Evolutionary conservation across 2,329 filamentous ascomycete species (phyloP).

Genomic region (Colletotrichum sojae): DNA sequence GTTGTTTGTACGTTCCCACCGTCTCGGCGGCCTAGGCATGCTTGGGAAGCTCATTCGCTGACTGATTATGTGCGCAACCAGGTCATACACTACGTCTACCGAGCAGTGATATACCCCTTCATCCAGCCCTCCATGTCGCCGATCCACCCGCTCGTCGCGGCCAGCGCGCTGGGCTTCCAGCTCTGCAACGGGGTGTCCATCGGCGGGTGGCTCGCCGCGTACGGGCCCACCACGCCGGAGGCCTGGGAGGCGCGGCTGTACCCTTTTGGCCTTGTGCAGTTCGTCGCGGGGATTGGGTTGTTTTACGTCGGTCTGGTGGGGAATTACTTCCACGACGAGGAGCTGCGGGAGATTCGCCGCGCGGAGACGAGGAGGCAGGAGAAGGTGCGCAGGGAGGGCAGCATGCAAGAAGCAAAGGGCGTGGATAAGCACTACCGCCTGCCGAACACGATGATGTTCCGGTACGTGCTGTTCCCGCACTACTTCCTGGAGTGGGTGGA

Average conservation of each 20-base stretch:
- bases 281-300: conserved; percentile 76
- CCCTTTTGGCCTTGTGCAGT: conserved; percentile 57
- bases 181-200: conserved; percentile 83
- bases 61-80: conserved; percentile 48
- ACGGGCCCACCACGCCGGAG: conserved; percentile 75
- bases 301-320: conserved; percentile 83
- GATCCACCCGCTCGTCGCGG: conserved; percentile 79
- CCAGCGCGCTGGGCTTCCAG: conserved; percentile 80
- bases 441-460: conserved; percentile 86
- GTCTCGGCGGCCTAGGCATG: no score
- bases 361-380: conserved; percentile 74
- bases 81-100: conserved; percentile 91
- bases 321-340: conserved; percentile 93
- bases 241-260: conserved; percentile 62
- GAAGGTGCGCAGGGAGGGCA: conserved; percentile 54
- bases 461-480: conserved; percentile 88
- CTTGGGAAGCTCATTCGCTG: not conserved
- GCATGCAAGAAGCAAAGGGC: conserved; percentile 37
- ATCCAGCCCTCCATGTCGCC: conserved; percentile 94
- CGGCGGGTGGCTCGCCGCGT: conserved; percentile 85
- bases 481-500: conserved; percentile 98
- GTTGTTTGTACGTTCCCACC: conserved; percentile 70
- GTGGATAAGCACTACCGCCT: conserved; percentile 90
- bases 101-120: conserved; percentile 85
- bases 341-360: conserved; percentile 87